A percentile compares a stretch with the other conserved stretches of the same genome.
Evolutionary conservation across 352 stramenopile species (phyloP).

Genomic region (Globisporangium sylvaticum): DNA sequence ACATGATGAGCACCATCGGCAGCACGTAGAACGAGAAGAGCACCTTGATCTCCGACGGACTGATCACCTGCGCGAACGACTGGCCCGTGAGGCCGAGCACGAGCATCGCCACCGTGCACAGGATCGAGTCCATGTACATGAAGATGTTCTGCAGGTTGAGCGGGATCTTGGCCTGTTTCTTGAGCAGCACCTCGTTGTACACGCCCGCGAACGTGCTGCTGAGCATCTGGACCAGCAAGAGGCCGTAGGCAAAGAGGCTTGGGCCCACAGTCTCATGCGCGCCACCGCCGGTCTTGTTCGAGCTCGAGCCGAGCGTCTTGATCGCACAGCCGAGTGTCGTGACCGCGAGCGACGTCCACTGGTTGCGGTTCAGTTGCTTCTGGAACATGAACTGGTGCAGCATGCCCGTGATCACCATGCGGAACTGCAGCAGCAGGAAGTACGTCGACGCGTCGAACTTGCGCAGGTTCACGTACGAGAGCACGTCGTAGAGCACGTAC

Average conservation of each 20-base stretch:
- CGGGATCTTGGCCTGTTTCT: constrained; percentile 64
- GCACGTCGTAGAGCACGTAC: constrained; percentile 80
- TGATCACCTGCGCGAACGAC: constrained; percentile 54
- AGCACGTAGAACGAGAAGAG: constrained; percentile 74
- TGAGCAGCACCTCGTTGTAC: constrained; percentile 83
- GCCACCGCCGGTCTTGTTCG: not conserved
- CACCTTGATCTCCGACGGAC: constrained; percentile 39
- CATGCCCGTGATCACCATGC: constrained; percentile 73
- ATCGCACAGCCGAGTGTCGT: constrained; percentile 72
- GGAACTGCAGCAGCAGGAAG: constrained; percentile 77
- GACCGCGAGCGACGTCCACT: constrained; percentile 70
- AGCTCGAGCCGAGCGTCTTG: constrained; percentile 53
- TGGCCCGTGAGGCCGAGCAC: constrained; percentile 63
- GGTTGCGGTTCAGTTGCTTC: constrained; percentile 67
- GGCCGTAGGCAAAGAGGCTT: constrained; percentile 47
- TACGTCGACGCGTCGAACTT: constrained; percentile 75
- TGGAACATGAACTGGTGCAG: constrained; percentile 78
- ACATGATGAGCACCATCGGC: constrained; percentile 84
- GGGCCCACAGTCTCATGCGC: constrained; percentile 7
- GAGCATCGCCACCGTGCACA: constrained; percentile 65
- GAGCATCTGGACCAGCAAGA: constrained; percentile 73
- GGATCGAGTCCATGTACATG: constrained; percentile 83
- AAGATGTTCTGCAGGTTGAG: constrained; percentile 83
- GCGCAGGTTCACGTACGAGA: constrained; percentile 80
- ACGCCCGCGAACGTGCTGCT: constrained; percentile 79